Evolutionary conservation across 441 rosid genomes (phyloP), one percentile per base, ranked within the genome.

Genomic region (Brassica hybrid): DNA sequence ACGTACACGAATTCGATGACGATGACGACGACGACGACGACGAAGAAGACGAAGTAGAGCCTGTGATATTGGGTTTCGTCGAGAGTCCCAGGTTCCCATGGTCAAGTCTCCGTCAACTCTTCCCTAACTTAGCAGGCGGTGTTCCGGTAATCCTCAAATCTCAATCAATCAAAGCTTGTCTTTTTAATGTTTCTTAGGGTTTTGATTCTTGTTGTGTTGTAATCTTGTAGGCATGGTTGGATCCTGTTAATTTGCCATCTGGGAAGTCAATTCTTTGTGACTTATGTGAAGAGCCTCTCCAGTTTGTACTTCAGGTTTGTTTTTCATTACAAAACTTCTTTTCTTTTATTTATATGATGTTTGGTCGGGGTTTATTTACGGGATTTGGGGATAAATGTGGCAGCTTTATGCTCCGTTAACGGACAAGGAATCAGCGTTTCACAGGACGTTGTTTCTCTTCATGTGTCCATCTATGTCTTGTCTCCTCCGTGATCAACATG

Each of bases 81-180:
- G 91, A 91, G 73, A 92, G 88, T 78, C 91, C 97, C 9, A 82
- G 63, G 65, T 69, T 81, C 56, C 1, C 13, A 7, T 88, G 94
- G 92, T 94, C 89, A 5, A 89, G 73, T 70, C 91, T 86, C 30
- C 89, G 94, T 9, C 96, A 90, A 17, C 76, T 86, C 5, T 94
- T 90, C 83, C 98, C 97, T 43, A 87, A 88, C 86, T 87, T 90
- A 81, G 92, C 97, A 50, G 98, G 97, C 63, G 96, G 94, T 74
- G 71, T 83, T 21, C 97, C 98, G 80, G 98, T 92, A 86, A n/a
- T 27, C 68, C 50, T 7, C 7, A 32, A 45, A 43, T 71, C 50
- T 14, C 10, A 64, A 45, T 14, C 10, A 64, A 45, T 64, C 36
- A 67, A 21, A 3, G 59, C 59, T 11, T 32, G 5, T 65, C 66